phyloP scores from a whole-genome alignment of 2,329 filamentous ascomycete genomes.

The Berkeleyomyces basicola region DNA sequence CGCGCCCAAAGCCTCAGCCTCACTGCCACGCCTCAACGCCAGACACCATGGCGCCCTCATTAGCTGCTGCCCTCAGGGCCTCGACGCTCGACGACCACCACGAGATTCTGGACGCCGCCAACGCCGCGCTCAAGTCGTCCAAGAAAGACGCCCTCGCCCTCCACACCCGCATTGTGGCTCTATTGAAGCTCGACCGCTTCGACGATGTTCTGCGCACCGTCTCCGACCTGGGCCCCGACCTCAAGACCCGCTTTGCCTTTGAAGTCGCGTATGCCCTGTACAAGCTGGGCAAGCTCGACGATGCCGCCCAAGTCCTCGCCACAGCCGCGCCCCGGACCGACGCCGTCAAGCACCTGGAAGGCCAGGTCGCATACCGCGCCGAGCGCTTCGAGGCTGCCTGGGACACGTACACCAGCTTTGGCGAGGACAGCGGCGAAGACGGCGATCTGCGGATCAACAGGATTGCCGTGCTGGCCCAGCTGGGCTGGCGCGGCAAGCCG shows the following conservation, averaged over 20 bases:
- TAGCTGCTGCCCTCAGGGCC: slow-evolving; percentile 37
- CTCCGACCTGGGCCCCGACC: slow-evolving; percentile 41
- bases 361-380: slow-evolving; percentile 55
- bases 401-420: slow-evolving; percentile 39
- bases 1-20: neutral
- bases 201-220: slow-evolving; percentile 58
- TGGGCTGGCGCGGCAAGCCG: slow-evolving; percentile 48
- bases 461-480: slow-evolving; percentile 54
- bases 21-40: neutral
- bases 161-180: slow-evolving; percentile 54
- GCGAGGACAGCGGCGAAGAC: slow-evolving; percentile 44
- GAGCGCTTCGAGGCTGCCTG: slow-evolving; percentile 56
- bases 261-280: slow-evolving; percentile 75
- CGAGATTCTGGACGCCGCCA: slow-evolving; percentile 49
- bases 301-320: slow-evolving; percentile 28
- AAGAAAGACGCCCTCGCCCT: slow-evolving; percentile 43
- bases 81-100: slow-evolving; percentile 53
- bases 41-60: slow-evolving; percentile 7
- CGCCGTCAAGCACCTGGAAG: slow-evolving; percentile 36
- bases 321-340: slow-evolving; percentile 17
- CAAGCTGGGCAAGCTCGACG: slow-evolving; percentile 53
- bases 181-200: slow-evolving; percentile 70
- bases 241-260: slow-evolving; percentile 44
- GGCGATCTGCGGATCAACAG: slow-evolving; percentile 64
- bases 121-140: slow-evolving; percentile 43